phyloP scores from a whole-genome alignment of 371 early-diverging fungal genomes.

The Actinomortierella ambigua region DNA sequence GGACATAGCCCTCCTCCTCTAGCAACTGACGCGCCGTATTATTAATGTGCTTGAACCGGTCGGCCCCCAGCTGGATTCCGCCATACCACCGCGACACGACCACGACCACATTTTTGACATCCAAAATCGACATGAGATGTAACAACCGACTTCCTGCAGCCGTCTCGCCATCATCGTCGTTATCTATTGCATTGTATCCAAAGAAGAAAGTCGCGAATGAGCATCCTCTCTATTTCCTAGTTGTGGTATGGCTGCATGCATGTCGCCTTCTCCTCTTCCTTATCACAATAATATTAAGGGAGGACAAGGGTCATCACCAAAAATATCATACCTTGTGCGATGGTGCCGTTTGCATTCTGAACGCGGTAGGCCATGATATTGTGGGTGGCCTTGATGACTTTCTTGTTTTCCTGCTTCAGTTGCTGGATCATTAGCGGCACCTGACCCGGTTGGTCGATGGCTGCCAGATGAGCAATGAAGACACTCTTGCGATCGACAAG shows the following conservation, averaged over 20 bases:
- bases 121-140: slow-evolving; percentile 78
- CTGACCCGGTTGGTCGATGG: slow-evolving; percentile 61
- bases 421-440: slow-evolving; percentile 62
- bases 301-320: too few relatives aligned
- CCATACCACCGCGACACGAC: slow-evolving; percentile 94
- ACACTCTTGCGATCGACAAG: slow-evolving; percentile 84
- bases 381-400: slow-evolving; percentile 87
- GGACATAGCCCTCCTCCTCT: slow-evolving; percentile 67
- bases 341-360: slow-evolving; percentile 54
- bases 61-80: slow-evolving; percentile 82
- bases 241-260: too few relatives aligned
- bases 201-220: too few relatives aligned
- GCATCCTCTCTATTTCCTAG: too few relatives aligned
- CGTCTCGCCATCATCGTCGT: slow-evolving; percentile 85
- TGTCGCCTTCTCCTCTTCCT: too few relatives aligned
- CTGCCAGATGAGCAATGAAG: slow-evolving; percentile 85
- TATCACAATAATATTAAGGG: too few relatives aligned
- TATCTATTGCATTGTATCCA: slow-evolving; percentile 53
- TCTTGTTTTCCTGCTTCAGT: slow-evolving; percentile 70
- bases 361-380: slow-evolving; percentile 92
- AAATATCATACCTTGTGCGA: slow-evolving; percentile 52
- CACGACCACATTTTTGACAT: slow-evolving; percentile 77
- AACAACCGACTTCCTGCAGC: slow-evolving; percentile 81
- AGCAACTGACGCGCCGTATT: slow-evolving; percentile 77
- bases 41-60: slow-evolving; percentile 92